phyloP scores from a whole-genome alignment of 192 early-diverging fungal genomes.

The Backusella parvicylindrica region DNA sequence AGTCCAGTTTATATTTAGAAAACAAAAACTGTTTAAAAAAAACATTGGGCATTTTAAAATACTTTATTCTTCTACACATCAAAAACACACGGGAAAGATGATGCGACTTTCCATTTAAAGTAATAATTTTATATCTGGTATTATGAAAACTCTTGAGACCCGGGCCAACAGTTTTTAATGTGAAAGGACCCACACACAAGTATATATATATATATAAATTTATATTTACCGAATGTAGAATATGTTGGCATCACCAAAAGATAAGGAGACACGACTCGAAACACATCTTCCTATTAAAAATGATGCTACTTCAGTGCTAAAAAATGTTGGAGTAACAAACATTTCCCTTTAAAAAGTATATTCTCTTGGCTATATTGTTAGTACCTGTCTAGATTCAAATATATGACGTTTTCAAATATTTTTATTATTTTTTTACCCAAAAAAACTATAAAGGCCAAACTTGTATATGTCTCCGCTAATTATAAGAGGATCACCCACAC shows the following conservation, averaged over 20 bases:
- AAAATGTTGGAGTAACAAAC: not conserved
- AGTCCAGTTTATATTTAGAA: not conserved
- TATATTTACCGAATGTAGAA: not conserved
- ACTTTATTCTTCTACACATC: not conserved
- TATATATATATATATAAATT: not conserved
- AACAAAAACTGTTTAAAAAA: not conserved
- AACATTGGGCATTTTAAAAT: not conserved
- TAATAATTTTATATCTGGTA: not conserved
- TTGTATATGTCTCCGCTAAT: not conserved
- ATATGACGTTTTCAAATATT: not conserved
- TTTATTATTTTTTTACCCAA: not conserved
- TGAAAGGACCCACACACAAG: not conserved
- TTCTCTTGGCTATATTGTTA: not conserved
- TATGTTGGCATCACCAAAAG: not conserved
- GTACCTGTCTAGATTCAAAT: not conserved
- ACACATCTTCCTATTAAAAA: not conserved
- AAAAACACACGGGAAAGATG: not conserved
- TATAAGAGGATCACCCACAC: not conserved
- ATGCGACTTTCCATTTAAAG: not conserved
- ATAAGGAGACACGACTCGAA: not conserved
- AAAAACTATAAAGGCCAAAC: not conserved
- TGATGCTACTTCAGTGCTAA: not conserved
- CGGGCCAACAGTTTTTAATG: not conserved
- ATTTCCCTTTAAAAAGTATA: not conserved
- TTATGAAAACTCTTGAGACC: not conserved